Base-by-base conservation (phyloP, 2,329 filamentous ascomycete species). In the Byssochlamys sp. region DNA sequence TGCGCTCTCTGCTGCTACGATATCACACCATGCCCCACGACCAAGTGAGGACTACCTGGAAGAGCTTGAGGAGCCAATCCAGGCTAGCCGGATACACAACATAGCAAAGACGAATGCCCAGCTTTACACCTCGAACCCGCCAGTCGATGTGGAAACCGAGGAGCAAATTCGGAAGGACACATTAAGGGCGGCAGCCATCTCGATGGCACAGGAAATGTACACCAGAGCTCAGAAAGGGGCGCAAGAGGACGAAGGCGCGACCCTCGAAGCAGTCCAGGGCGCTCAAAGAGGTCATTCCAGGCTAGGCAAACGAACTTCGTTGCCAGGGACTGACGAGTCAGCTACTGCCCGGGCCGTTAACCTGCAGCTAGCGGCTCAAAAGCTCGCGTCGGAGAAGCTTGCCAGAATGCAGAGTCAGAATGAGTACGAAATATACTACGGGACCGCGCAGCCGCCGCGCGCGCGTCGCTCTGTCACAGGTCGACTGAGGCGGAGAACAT, bases 121-220 rank as follows among this genome's bases (percentile, higher is more conserved):
- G 60, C 88, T 95, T 84, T 95, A 87, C 68, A 90, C 87, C 0
- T 86, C 88, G 1, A 77, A 84, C 33, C 90, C 91, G 3, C 86
- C 86, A 0, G 83, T 95, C 2, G 80, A 83, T 27, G 76, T 82
- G 1, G 89, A 95, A 66, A 75, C 84, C 0, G 86, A 94, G 48
- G 90, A 96, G 66, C 82, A 85, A 70, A 85, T 82, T 60, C 84
- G 82, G 58, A 82, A 86, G 51, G 87, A 90, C 63, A 84, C 85
- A 3, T 77, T 95, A 2, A 87, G 87, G 61, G 89, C 90, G 29
- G 92, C 90, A 24, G 90, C 91, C 2, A 78, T 96, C 2, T 89
- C 88, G 10, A 95, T 96, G 90, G 91, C 91, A 5, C 88, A 87
- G 72, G 84, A 87, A 64, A 92, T 96, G 85, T 96, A 91, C 68